phyloP scores from a whole-genome alignment of 192 early-diverging fungal genomes.

The Coemansia sp. region DNA sequence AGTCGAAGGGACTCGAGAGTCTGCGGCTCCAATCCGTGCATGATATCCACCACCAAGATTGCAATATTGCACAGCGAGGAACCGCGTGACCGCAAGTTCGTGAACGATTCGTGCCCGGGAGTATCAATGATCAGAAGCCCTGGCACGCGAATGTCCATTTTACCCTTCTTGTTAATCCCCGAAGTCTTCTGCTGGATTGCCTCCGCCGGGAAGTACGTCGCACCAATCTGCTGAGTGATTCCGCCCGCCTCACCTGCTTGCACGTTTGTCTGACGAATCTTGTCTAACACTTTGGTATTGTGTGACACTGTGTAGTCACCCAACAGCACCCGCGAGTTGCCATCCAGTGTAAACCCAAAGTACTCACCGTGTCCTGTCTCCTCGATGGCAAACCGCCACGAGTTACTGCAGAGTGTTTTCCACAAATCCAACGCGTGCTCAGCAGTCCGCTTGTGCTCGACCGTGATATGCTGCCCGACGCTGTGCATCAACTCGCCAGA shows the following conservation, averaged over 20 bases:
- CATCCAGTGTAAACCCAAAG: slow-evolving; percentile 58
- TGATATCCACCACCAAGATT: slow-evolving; percentile 98
- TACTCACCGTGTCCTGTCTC: slow-evolving; percentile 43
- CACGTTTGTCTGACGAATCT: slow-evolving; percentile 99
- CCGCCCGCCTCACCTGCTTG: slow-evolving; percentile 99
- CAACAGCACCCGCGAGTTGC: slow-evolving; percentile 57
- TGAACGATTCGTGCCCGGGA: slow-evolving; percentile 98
- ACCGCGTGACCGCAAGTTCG: slow-evolving; percentile 92
- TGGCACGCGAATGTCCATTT: slow-evolving; percentile 79
- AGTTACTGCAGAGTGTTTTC: slow-evolving; percentile 10
- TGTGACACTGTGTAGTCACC: slow-evolving; percentile 56
- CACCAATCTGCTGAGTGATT: slow-evolving; percentile 99
- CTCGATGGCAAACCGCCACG: slow-evolving; percentile 48
- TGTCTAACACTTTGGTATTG: slow-evolving; percentile 97
- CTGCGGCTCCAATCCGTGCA: slow-evolving; percentile 98
- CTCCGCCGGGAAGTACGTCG: slow-evolving; percentile 97
- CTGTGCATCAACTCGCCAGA: slow-evolving; percentile 22
- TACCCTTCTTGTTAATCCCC: slow-evolving; percentile 61
- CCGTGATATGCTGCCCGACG: slow-evolving; percentile 3
- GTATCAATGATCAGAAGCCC: slow-evolving; percentile 97
- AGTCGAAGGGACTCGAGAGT: slow-evolving; percentile 93
- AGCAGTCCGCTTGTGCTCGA: slow-evolving; percentile 17
- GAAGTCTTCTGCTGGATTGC: slow-evolving; percentile 92
- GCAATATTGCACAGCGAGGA: slow-evolving; percentile 99
- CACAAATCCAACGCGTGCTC: slow-evolving; percentile 5